Evolutionary conservation across 495 filamentous ascomycete species (phyloP), one percentile per base, ranked within the genome.

Genomic region (Lophiostoma macrostomum): DNA sequence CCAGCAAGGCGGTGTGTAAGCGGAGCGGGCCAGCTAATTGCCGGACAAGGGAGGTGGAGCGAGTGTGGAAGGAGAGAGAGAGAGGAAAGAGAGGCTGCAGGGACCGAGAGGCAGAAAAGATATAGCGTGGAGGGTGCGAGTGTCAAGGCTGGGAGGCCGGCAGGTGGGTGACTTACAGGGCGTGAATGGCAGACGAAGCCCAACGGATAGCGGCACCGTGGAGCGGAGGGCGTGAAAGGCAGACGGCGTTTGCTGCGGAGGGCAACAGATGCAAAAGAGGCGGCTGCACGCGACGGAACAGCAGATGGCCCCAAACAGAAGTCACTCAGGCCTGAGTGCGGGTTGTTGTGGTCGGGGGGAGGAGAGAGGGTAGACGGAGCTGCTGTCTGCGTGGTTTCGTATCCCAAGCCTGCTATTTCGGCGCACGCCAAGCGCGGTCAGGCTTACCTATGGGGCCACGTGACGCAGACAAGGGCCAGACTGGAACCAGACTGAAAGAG

Each of bases 1-100:
- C 60, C 60, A 64, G 52, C 51, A 60, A 64, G 60, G 60, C 60
- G 60, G 60, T 64, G 60, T 53, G 60, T 53, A 47, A 53, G 51
- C 60, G 35, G 38, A 44, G 18, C 31, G 27, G n/a, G 24, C 42
- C 30, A 45, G 45, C 51, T 24, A 46, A 23, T 12, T 22, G 40
- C 19, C 31, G 34, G 30, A 38, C 29, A 19, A 8, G 10, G 37
- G 18, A 30, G 28, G 23, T 34, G 28, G 16, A 24, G 14, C 8
- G 11, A 25, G 24, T n/a, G 44, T n/a, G 27, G 44, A 28, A 28
- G 37, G 35, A 56, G 32, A n/a, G n/a, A 46, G 18, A 36, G 16
- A 32, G 12, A 41, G 39, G 20, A 23, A 10, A 8, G 30, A 6
- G 40, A 27, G n/a, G 13, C 3, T 13, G 43, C 3, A 39, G 40